These are phyloP conservation scores for Saccharomycopsis sp. DNA, from an alignment of 805 yeast species.

Conservation along the genomic window DNA sequence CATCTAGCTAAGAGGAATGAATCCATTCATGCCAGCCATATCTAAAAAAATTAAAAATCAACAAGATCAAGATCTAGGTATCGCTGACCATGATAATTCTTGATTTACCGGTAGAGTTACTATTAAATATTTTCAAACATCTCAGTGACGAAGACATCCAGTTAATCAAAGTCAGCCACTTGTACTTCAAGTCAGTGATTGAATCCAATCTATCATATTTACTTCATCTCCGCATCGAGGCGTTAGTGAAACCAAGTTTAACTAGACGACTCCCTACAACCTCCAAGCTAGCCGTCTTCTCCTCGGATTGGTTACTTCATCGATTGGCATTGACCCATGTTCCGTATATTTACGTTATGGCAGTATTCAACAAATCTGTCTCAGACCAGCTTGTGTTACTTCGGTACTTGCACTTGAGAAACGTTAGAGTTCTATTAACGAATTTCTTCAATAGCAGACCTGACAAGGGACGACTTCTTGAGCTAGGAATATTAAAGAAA, in stretches of 20 bases:
- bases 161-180: too few relatives aligned
- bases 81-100: too few relatives aligned
- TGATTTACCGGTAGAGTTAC: too few relatives aligned
- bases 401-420: not conserved
- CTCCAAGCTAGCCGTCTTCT: not conserved
- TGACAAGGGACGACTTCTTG: not conserved
- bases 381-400: not conserved
- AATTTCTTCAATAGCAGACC: not conserved
- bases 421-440: not conserved
- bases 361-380: not conserved
- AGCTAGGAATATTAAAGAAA: not conserved
- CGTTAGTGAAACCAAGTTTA: slow-evolving; percentile 8
- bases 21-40: too few relatives aligned
- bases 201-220: too few relatives aligned
- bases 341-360: not conserved
- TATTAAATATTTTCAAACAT: too few relatives aligned
- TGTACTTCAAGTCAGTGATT: too few relatives aligned
- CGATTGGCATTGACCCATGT: not conserved
- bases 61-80: too few relatives aligned
- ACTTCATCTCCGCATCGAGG: too few relatives aligned
- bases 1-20: too few relatives aligned
- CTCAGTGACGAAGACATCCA: too few relatives aligned
- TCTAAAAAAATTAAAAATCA: too few relatives aligned
- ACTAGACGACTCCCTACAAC: not conserved
- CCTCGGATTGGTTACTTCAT: not conserved